Percentiles rank a stretch among this genome's conserved stretches.
These are phyloP conservation scores for Colletotrichum acutatum DNA, from an alignment of 2,329 filamentous ascomycete genomes.

Conservation along the genomic window DNA sequence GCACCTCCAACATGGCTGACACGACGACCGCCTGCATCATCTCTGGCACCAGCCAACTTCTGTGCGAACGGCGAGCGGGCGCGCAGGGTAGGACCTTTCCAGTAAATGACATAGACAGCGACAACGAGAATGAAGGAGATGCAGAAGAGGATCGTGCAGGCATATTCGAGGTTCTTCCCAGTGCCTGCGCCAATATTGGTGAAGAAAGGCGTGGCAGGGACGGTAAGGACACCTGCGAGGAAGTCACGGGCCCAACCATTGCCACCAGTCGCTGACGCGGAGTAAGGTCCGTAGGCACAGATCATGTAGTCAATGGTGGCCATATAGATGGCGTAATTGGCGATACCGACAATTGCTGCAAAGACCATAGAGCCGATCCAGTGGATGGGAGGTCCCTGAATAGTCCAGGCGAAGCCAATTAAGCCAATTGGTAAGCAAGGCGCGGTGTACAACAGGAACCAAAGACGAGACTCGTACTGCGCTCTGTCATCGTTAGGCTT, in stretches of 20 bases:
- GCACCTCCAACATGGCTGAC: neutral
- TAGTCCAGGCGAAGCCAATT: conserved; percentile 77
- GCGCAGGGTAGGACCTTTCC: conserved; percentile 69
- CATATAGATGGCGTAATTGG: conserved; percentile 81
- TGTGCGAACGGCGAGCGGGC: conserved; percentile 73
- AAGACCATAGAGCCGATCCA: conserved; percentile 78
- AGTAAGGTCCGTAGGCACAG: conserved; percentile 77
- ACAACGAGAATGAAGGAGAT: conserved; percentile 71
- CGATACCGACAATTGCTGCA: conserved; percentile 74
- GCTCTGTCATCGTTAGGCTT: conserved; percentile 67
- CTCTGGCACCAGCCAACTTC: conserved; percentile 60
- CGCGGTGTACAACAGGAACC: conserved; percentile 71
- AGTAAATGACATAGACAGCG: conserved; percentile 75
- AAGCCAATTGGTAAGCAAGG: conserved; percentile 74
- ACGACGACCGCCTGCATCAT: conserved; percentile 13
- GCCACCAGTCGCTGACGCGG: conserved; percentile 79
- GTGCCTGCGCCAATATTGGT: conserved; percentile 61
- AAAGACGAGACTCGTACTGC: conserved; percentile 76
- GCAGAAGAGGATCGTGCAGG: conserved; percentile 71
- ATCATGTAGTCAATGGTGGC: conserved; percentile 84
- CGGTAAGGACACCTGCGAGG: conserved; percentile 76
- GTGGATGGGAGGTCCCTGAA: conserved; percentile 69
- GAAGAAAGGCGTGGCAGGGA: conserved; percentile 75
- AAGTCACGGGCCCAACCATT: conserved; percentile 81
- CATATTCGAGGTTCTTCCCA: conserved; percentile 65